Evolutionary conservation across 495 filamentous ascomycete species (phyloP).

Genomic region (Darksidea phi): DNA sequence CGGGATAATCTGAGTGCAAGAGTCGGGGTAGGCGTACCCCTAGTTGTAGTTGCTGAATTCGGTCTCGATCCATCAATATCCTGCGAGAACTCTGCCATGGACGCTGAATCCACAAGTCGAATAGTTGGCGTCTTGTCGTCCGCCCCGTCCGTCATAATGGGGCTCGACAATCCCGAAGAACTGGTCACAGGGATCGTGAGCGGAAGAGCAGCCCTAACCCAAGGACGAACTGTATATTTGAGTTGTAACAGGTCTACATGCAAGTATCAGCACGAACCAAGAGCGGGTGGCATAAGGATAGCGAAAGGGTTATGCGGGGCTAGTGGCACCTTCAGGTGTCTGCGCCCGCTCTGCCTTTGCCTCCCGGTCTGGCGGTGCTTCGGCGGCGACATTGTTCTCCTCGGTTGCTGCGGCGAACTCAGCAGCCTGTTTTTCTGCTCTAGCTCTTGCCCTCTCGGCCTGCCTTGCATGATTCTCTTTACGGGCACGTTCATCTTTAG

Average conservation of each 20-base stretch:
- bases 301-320: slow-evolving; percentile 27
- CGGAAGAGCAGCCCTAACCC: slow-evolving; percentile 19
- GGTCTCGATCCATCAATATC: background rate
- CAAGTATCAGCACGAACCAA: slow-evolving; percentile 20
- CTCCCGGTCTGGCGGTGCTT: background rate
- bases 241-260: slow-evolving; percentile 7
- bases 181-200: background rate
- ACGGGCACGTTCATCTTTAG: slow-evolving; percentile 83
- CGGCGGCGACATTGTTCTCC: background rate
- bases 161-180: background rate
- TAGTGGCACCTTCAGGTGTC: slow-evolving; percentile 31
- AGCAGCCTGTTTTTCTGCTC: slow-evolving; percentile 35
- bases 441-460: slow-evolving; percentile 43
- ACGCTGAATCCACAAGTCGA: background rate
- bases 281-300: slow-evolving; percentile 11
- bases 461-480: slow-evolving; percentile 80
- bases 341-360: slow-evolving; percentile 29
- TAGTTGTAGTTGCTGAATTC: too few species aligned
- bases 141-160: too few species aligned
- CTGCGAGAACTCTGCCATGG: background rate
- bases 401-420: slow-evolving; percentile 19
- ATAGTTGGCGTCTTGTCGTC: background rate
- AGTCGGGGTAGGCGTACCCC: background rate
- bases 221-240: slow-evolving; percentile 22
- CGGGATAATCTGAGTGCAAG: background rate